Conservation (phyloP, 345 rosid genomes). For the Salix exigua region DNA sequence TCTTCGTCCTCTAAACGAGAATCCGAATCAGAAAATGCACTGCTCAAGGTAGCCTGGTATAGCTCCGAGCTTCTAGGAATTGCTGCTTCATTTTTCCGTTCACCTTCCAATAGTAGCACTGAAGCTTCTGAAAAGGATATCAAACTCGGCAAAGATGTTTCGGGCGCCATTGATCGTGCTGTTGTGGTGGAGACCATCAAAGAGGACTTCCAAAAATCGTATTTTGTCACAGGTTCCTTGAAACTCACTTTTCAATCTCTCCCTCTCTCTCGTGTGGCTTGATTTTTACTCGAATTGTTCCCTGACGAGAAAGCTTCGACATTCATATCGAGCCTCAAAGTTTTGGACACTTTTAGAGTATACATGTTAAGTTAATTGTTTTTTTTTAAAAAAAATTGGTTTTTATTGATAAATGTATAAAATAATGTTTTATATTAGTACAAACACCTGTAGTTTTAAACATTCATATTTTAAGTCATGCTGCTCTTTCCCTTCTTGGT, state of each 20-base stretch:
- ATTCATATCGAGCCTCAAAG: too few relatives aligned
- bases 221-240: conserved; percentile 73
- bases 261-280: neutral
- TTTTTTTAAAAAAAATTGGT: too few relatives aligned
- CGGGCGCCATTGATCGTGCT: conserved; percentile 54
- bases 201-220: conserved; percentile 70
- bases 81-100: conserved; percentile 69
- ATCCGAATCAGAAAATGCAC: conserved; percentile 55
- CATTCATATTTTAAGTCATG: too few relatives aligned
- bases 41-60: conserved; percentile 88
- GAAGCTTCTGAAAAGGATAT: conserved; percentile 20
- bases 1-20: conserved; percentile 35
- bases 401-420: too few relatives aligned
- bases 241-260: neutral
- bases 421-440: too few relatives aligned
- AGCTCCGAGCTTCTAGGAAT: conserved; percentile 91
- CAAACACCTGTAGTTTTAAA: too few relatives aligned
- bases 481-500: too few relatives aligned
- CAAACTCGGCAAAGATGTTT: conserved; percentile 40
- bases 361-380: too few relatives aligned
- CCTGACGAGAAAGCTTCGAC: too few relatives aligned
- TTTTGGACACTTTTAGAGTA: too few relatives aligned
- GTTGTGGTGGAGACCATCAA: conserved; percentile 55
- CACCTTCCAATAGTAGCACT: conserved; percentile 22
- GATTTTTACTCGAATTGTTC: too few relatives aligned